Base-by-base conservation (phyloP, 2,329 filamentous ascomycete species). In the Fusarium ambrosium region DNA sequence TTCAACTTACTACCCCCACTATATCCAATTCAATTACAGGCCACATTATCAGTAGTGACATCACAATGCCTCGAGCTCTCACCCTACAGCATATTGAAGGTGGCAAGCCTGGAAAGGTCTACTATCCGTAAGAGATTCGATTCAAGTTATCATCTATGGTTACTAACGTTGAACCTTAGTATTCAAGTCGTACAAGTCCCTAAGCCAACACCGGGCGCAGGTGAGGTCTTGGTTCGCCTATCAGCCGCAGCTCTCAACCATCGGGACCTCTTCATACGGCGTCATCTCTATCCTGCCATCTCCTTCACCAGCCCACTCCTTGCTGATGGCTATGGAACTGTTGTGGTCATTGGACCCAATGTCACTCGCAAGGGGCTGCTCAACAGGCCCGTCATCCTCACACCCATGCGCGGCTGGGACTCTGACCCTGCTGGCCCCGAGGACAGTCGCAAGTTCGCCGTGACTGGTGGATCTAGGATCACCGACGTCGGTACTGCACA, bases 181-280 rank as follows among this genome's bases (percentile, higher is more conserved):
- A 86, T 93, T 55, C 83, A 89, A 75, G 81, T 94, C 64, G 90
- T 90, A 72, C 85, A 91, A 37, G 84, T 92, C 18, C 88, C 92
- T 66, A 87, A 88, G 72, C 93, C 93, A 29, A 86, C 85, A 2
- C 92, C 92, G 0, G 88, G 90, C 29, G 89, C 89, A 18, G 87
- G 87, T 72, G 89, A 98, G 82, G 86, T 98, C 75, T 87, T 97
- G 8, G 86, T 98, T 72, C 91, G 90, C 79, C 87, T 98, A 80
- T 89, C 90, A 39, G 94, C 95, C 62, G 94, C 92, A 1, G 93
- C 96, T 16, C 91, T 98, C 61, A 98, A 98, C 86, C 97, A 98
- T 86, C 93, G 95, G 78, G 97, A 98, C 83, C 91, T 97, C 77
- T 98, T 98, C 86, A 93, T 97, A 84, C 94, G 96, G 64, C 95